Base-by-base conservation (phyloP, 169 alveolate species). In the Plasmodium gaboni region DNA sequence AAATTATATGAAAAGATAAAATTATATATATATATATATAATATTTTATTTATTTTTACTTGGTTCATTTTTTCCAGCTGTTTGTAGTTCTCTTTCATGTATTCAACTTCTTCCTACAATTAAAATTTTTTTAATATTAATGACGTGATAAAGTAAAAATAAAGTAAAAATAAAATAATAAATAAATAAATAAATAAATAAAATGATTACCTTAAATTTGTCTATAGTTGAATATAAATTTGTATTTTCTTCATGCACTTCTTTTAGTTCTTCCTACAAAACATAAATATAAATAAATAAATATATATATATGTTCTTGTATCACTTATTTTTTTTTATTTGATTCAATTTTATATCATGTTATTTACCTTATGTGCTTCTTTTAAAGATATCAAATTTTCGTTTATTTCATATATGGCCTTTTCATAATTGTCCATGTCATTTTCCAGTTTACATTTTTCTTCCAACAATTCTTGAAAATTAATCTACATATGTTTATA, bases 371-470 rank as follows among this genome's bases (percentile, higher is more conserved):
- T 74, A 19, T 74, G 88, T 24, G 74, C 59, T 38, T 74, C 88
- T 60, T 74, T 74, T 63, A 44, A 22, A 38, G 88, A 74, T 12
- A 44, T 22, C 38, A 28, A 74, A 38, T 74, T 74, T 74, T 74
- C 88, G 69, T 74, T 69, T n/a, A 74, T 74, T 46, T 74, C 88
- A 42, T 55, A 74, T 24, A 74, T 74, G 67, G 72, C 88, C 19
- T 74, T 74, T 46, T 74, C 76, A 38, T 74, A 74, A 12, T 69
- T 42, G 15, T 60, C 22, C 6, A 76, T 24, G 9, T 76, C 88
- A 8, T 19, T 50, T 38, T 76, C 88, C 7, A 76, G 15, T 50
- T 76, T 76, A 38, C 69, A 63, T 50, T 76, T 76, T 32, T 55
- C 88, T 24, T 76, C 88, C 44, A 76, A 19, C 44, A 76, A 26